A percentile compares a stretch with the other conserved stretches of the same genome.
These are phyloP conservation scores for Alternaria burnsii DNA, from an alignment of 2,329 filamentous ascomycete genomes.

Conservation along the genomic window DNA sequence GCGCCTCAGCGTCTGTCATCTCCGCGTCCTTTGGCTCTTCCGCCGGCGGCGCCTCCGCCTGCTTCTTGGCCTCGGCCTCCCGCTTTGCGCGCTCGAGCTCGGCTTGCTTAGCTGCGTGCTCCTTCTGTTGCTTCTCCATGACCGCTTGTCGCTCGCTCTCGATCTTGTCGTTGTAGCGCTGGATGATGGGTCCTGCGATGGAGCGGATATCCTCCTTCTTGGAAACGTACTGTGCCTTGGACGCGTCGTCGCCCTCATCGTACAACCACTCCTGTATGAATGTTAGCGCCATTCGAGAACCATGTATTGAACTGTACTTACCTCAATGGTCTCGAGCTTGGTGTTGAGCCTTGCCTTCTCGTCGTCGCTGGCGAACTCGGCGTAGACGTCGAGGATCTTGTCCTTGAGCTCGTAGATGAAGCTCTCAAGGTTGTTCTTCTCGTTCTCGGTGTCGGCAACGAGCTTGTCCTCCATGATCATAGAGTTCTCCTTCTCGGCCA, in stretches of 20 bases:
- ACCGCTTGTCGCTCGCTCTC: constrained; percentile 83
- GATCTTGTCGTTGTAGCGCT: constrained; percentile 94
- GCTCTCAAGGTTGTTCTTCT: constrained; percentile 99
- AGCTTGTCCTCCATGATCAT: constrained; percentile 99
- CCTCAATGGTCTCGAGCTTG: constrained; percentile 86
- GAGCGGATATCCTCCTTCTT: constrained; percentile 97
- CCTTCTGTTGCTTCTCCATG: constrained; percentile 71
- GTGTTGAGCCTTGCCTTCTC: constrained; percentile 88
- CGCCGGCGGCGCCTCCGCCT: constrained; percentile 51
- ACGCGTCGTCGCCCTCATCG: constrained; percentile 93
- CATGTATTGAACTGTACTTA: constrained; percentile 58
- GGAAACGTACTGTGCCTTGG: constrained; percentile 90
- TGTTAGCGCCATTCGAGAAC: constrained; percentile 18
- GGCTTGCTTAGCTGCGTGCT: constrained; percentile 67
- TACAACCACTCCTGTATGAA: constrained; percentile 88
- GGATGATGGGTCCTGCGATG: constrained; percentile 87
- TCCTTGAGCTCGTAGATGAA: constrained; percentile 97
- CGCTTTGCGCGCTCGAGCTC: constrained; percentile 78
- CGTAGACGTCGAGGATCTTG: constrained; percentile 91
- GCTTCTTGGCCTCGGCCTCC: constrained; percentile 74
- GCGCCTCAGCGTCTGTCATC: constrained; percentile 67
- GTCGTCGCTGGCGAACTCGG: constrained; percentile 87
- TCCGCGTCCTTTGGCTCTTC: constrained; percentile 58
- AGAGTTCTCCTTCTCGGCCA: constrained; percentile 80
- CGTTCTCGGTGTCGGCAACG: constrained; percentile 96